A percentile compares a stretch with the other conserved stretches of the same genome.
Conservation (phyloP, 2,329 filamentous ascomycete species). For the Leptographium flavum region DNA sequence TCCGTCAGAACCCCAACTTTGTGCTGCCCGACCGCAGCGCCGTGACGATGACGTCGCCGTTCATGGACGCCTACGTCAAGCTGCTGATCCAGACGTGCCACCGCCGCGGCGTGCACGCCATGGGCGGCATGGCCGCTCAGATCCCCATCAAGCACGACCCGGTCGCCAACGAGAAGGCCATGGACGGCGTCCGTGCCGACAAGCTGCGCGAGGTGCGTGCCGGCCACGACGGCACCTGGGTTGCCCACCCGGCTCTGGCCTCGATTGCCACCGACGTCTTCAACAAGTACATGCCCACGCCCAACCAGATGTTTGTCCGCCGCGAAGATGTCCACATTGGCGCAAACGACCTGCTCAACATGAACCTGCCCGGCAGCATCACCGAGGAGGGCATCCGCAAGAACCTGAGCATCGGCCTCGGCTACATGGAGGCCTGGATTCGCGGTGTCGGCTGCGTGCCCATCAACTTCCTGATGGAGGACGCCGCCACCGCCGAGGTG, state of each 20-base stretch:
- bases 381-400: slow-evolving; percentile 93
- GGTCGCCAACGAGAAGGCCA: slow-evolving; percentile 81
- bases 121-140: slow-evolving; percentile 97
- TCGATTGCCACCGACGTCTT: slow-evolving; percentile 82
- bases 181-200: slow-evolving; percentile 84
- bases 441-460: slow-evolving; percentile 90
- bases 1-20: slow-evolving; percentile 88
- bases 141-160: slow-evolving; percentile 96
- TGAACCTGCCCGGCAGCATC: slow-evolving; percentile 86
- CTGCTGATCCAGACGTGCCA: slow-evolving; percentile 98
- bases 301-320: slow-evolving; percentile 86
- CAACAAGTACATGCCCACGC: slow-evolving; percentile 96
- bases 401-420: slow-evolving; percentile 92
- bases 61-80: slow-evolving; percentile 96
- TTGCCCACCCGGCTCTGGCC: slow-evolving; percentile 88
- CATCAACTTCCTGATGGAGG: slow-evolving; percentile 49
- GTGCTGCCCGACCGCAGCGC: slow-evolving; percentile 80
- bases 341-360: slow-evolving; percentile 87
- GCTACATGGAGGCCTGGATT: slow-evolving; percentile 98
- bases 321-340: slow-evolving; percentile 80
- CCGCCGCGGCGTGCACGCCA: slow-evolving; percentile 90
- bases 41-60: slow-evolving; percentile 96
- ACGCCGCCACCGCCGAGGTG: slow-evolving; percentile 92
- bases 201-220: slow-evolving; percentile 93
- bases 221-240: slow-evolving; percentile 93